These are phyloP conservation scores for Neoboletus subvelutipes DNA, from an alignment of 768 basidiomycete genomes.

Conservation along the genomic window DNA sequence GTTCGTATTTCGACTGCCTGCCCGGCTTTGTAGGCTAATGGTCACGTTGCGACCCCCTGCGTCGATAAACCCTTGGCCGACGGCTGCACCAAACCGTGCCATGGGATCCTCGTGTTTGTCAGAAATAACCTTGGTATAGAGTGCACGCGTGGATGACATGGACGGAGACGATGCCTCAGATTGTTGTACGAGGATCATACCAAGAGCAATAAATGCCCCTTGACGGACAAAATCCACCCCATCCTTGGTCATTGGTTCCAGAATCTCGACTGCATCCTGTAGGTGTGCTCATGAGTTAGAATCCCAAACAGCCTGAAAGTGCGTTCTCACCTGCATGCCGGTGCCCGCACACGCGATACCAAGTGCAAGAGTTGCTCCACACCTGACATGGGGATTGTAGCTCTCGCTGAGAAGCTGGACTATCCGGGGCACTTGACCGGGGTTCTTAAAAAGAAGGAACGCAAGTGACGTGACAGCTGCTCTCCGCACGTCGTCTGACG, in stretches of 20 bases:
- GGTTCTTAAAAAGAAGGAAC: constrained; percentile 96
- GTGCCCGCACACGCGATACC: constrained; percentile 98
- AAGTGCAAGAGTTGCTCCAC: constrained; percentile 93
- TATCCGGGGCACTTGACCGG: constrained; percentile 91
- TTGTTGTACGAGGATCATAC: constrained; percentile 96
- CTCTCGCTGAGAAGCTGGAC: constrained; percentile 97
- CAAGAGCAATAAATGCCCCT: constrained; percentile 92
- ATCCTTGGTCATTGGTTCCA: constrained; percentile 98
- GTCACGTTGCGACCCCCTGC: constrained; percentile 97
- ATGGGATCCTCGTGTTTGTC: constrained; percentile 99
- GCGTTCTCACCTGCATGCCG: constrained; percentile 71
- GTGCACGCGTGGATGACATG: constrained; percentile 72
- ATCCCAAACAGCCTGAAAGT: background rate
- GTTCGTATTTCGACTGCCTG: constrained; percentile 88
- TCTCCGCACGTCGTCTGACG: constrained; percentile 93
- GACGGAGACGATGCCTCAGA: constrained; percentile 89
- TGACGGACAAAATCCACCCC: constrained; percentile 98
- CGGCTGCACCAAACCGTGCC: constrained; percentile 95
- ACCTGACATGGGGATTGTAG: constrained; percentile 98
- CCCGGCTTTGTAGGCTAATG: constrained; percentile 89
- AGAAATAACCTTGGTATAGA: constrained; percentile 84
- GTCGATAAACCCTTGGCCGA: constrained; percentile 97
- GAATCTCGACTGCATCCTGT: constrained; percentile 92
- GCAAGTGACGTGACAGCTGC: constrained; percentile 96
- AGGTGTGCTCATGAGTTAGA: background rate